Evolutionary conservation across 306 rosid genomes (phyloP).

Genomic region (Dalbergia cultrata): DNA sequence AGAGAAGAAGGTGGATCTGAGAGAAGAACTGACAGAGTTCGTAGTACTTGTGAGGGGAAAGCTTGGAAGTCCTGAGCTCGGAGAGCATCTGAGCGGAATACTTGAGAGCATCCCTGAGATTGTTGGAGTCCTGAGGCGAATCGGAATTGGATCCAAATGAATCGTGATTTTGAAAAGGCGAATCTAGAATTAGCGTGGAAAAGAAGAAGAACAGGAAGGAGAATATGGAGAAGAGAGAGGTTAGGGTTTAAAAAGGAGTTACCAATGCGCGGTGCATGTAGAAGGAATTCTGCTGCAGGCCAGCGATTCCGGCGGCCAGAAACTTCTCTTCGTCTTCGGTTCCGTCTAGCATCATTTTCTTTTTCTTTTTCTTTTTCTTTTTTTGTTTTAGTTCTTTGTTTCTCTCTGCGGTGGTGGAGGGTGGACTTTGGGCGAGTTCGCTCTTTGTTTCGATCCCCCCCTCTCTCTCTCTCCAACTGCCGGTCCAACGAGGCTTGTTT

Average conservation of each 20-base stretch:
- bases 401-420: slow-evolving; percentile 2
- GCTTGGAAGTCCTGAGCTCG: slow-evolving; percentile 96
- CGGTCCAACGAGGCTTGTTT: slow-evolving; percentile 25
- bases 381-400: not conserved
- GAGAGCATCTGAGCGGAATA: slow-evolving; percentile 99
- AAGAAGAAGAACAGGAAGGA: not conserved
- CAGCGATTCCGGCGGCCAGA: slow-evolving; percentile 96
- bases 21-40: slow-evolving; percentile 78
- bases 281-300: slow-evolving; percentile 96
- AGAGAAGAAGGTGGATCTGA: slow-evolving; percentile 45
- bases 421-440: slow-evolving; percentile 24
- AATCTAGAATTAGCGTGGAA: slow-evolving; percentile 33
- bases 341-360: slow-evolving; percentile 75
- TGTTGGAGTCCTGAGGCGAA: slow-evolving; percentile 83
- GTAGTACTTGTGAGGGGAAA: slow-evolving; percentile 96
- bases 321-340: slow-evolving; percentile 93
- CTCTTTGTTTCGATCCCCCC: not conserved
- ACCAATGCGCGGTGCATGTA: slow-evolving; percentile 99
- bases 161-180: not conserved
- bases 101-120: slow-evolving; percentile 93
- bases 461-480: slow-evolving; percentile 37
- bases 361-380: not conserved
- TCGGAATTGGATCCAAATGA: slow-evolving; percentile 32
- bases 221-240: not conserved
- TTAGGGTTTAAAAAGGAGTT: slow-evolving; percentile 47